Base-by-base conservation (phyloP, 2,329 filamentous ascomycete genomes). In the Aspergillus ochraceoroseus region DNA sequence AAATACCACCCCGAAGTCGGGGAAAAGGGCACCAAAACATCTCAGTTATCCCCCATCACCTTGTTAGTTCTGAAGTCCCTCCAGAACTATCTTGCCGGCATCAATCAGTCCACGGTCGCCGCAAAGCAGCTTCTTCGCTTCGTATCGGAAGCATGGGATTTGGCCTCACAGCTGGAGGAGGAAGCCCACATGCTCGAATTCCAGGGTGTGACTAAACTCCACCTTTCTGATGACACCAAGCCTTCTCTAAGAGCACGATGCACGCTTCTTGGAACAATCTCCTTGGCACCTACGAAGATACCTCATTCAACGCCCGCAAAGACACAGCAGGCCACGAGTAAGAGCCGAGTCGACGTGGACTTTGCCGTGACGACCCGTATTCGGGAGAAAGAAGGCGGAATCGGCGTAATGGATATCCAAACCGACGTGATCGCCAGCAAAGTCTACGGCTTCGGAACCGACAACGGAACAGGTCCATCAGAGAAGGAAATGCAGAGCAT, bases 151-250 rank as follows among this genome's bases (percentile, higher is more conserved):
- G 65, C 65, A n/a, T 72, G 69, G 69, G 57, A 67, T 45, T 55
- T 62, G 27, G 59, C 62, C 2, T 54, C 58, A 30, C 59, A 53
- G 3, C 53, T 71, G 5, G 63, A 68, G 35, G 62, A 70, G 41
- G 69, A 72, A 46, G 58, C 68, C 25, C 65, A 64, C 32, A 61
- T 68, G 50, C 61, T 72, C 9, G 64, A 62, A 45, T 67, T 68
- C 46, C 65, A 63, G 39, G 69, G 69, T 19, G 61, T 71, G n/a
- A 70, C 67, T 7, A 63, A 60, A 18, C 55, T 63, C 15, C 56
- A 52, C 6, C 53, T 66, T 19, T 52, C 52, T 1, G 56, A 64
- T 8, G 49, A 50, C 4, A 42, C 56, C 6, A 51, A 53, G 12
- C 48, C 55, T 13, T 57, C 49, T 7, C 54, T 68, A 9, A 55